These are phyloP conservation scores for Scytalidium sp. DNA, from an alignment of 2,329 filamentous ascomycete genomes.

Conservation along the genomic window DNA sequence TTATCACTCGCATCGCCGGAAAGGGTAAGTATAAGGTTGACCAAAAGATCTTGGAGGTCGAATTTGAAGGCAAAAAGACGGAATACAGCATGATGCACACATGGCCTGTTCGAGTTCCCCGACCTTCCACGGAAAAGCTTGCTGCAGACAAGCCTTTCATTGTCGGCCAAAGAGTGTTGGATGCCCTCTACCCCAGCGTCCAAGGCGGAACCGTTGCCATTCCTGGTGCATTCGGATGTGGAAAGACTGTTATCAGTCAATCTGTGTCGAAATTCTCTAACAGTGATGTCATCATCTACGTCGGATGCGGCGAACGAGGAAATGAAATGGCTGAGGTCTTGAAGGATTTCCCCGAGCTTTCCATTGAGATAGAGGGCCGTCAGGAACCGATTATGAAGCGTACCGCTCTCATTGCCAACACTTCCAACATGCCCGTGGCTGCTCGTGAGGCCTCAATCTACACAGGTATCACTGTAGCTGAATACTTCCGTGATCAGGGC, in stretches of 20 bases:
- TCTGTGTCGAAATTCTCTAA: slow-evolving; percentile 99
- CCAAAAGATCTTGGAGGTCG: slow-evolving; percentile 90
- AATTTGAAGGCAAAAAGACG: slow-evolving; percentile 95
- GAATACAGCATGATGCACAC: slow-evolving; percentile 98
- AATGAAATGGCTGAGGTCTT: slow-evolving; percentile 99
- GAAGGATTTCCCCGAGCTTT: slow-evolving; percentile 99
- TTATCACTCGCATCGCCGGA: slow-evolving; percentile 83
- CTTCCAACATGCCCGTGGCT: slow-evolving; percentile 99
- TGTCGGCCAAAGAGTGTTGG: slow-evolving; percentile 93
- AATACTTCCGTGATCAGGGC: slow-evolving; percentile 97
- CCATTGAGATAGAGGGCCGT: slow-evolving; percentile 89
- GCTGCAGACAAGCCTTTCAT: slow-evolving; percentile 88
- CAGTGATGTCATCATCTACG: slow-evolving; percentile 98
- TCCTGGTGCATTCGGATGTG: slow-evolving; percentile 95
- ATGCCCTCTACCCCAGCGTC: slow-evolving; percentile 93
- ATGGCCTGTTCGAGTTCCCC: slow-evolving; percentile 95
- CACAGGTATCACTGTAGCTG: slow-evolving; percentile 89
- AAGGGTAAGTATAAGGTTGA: slow-evolving; percentile 93
- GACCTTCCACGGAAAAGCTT: slow-evolving; percentile 88
- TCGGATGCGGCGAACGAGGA: slow-evolving; percentile 86
- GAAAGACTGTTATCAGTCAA: slow-evolving; percentile 99
- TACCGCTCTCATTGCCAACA: slow-evolving; percentile 97
- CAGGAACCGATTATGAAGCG: slow-evolving; percentile 99
- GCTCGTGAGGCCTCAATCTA: slow-evolving; percentile 99
- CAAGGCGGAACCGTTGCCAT: slow-evolving; percentile 98